phyloP scores from a whole-genome alignment of 2,329 filamentous ascomycete species.

The Chaetomium sp. region DNA sequence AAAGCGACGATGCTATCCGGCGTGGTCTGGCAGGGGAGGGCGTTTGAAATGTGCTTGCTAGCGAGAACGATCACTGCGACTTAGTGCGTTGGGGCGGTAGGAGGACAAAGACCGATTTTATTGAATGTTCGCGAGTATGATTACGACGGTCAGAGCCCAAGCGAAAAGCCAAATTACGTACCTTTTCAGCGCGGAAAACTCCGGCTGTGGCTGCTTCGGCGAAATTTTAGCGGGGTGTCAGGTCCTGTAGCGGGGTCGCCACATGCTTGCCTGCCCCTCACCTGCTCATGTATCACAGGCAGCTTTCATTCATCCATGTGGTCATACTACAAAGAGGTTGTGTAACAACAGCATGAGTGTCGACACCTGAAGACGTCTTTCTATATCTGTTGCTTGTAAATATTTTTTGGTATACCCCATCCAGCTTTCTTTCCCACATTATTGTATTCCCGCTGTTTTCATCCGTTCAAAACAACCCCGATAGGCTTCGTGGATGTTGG shows the following conservation, averaged over 20 bases:
- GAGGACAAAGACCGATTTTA: not conserved
- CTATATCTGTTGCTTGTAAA: not conserved
- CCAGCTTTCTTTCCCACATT: constrained; percentile 14
- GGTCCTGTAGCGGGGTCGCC: no score
- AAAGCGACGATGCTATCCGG: no score
- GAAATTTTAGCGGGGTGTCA: not conserved
- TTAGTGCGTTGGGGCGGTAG: no score
- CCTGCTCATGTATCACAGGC: no score
- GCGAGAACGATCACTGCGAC: no score
- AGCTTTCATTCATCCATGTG: no score
- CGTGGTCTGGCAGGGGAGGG: no score
- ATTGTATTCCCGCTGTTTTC: constrained; percentile 49
- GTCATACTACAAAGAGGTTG: not conserved
- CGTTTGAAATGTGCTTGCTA: no score
- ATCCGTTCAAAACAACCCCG: constrained; percentile 57
- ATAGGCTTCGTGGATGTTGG: constrained; percentile 58
- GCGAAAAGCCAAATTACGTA: constrained; percentile 7
- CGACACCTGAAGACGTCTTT: not conserved
- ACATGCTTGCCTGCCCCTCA: no score
- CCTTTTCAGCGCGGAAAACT: constrained; percentile 1
- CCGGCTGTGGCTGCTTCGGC: not conserved
- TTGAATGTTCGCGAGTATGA: not conserved
- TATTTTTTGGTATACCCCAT: not conserved
- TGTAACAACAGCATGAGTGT: not conserved
- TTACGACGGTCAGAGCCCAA: constrained; percentile 2